Evolutionary conservation across 805 yeast species (phyloP).

Genomic region (Starmerella kuoi): DNA sequence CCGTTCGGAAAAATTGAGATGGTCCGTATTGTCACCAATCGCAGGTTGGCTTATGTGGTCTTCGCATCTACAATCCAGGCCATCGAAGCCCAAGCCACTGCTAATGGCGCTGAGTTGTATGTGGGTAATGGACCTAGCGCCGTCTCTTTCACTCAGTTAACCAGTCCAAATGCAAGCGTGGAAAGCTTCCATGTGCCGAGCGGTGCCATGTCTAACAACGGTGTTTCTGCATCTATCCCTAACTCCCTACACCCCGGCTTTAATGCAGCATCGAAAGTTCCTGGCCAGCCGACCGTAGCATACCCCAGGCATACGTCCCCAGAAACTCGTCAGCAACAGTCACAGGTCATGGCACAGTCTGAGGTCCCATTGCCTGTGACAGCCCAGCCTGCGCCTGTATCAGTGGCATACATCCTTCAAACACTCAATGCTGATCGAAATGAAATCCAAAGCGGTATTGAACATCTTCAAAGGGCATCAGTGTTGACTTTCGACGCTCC

Average conservation of each 20-base stretch:
- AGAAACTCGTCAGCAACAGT: background rate
- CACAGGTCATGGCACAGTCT: background rate
- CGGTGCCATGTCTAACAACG: too few relatives aligned
- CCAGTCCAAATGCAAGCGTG: slow-evolving; percentile 17
- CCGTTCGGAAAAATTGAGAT: slow-evolving; percentile 51
- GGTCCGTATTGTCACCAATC: slow-evolving; percentile 43
- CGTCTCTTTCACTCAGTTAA: slow-evolving; percentile 74
- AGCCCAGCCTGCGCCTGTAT: slow-evolving; percentile 18
- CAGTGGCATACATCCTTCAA: slow-evolving; percentile 25
- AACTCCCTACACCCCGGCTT: background rate
- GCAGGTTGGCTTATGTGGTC: slow-evolving; percentile 49
- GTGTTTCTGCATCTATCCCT: too few relatives aligned
- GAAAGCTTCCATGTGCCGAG: too few relatives aligned
- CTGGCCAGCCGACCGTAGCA: background rate
- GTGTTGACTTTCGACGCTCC: slow-evolving; percentile 34
- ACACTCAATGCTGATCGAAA: slow-evolving; percentile 29
- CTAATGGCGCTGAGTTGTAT: slow-evolving; percentile 71
- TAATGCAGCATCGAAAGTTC: background rate
- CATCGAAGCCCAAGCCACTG: slow-evolving; percentile 59
- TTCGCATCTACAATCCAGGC: slow-evolving; percentile 64
- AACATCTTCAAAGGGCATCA: slow-evolving; percentile 27
- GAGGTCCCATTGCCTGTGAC: background rate
- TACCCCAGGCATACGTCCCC: background rate
- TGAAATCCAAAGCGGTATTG: slow-evolving; percentile 24
- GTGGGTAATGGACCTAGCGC: slow-evolving; percentile 64